Evolutionary conservation across 805 yeast species (phyloP), one percentile per base, ranked within the genome.

Genomic region (Pichia paraexigua): DNA sequence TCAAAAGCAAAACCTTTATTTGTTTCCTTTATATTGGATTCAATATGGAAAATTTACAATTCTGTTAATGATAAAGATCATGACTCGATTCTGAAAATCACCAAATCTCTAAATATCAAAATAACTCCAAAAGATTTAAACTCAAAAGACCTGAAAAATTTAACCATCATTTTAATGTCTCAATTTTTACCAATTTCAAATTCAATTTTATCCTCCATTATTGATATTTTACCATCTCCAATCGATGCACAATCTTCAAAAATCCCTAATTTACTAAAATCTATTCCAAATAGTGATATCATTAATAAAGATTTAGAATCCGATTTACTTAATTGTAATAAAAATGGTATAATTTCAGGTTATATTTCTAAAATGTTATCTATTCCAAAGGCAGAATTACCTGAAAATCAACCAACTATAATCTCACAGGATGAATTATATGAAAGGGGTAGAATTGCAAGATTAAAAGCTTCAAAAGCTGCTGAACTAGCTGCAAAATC

Each of bases 101-200:
- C 87, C 12, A 73, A 71, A 41, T 79, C 94, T 11, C 69, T 94
- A 46, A 79, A 79, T 20, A 77, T 89, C 47, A 83, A 83, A 56
- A 69, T 92, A 2, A 60, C 75, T 2, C 87, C 94, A 7, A 73
- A 96, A 53, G 97, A 91, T 57, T 62, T 89, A 51, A 75, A 85
- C 51, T 82, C 96, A 0, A 88, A 85, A 60, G 97, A 92, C 62
- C 73, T 81, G 45, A 83, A 80, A 55, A 73, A 71, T 50, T 67
- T 89, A 44, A 64, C 90, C 20, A 77, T 75, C 50, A 72, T 80
- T 9, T 77, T 94, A 5, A 81, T 92, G 80, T 80, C 89, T 1
- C 97, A 92, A 63, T 94, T 99, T 97, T 71, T 94, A 22, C 98
- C 99, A 0, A 79, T 94, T 5, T 85, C 97, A 24, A 83, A 87